Base-by-base conservation (phyloP, 306 rosid species). In the Trifolium repens region DNA sequence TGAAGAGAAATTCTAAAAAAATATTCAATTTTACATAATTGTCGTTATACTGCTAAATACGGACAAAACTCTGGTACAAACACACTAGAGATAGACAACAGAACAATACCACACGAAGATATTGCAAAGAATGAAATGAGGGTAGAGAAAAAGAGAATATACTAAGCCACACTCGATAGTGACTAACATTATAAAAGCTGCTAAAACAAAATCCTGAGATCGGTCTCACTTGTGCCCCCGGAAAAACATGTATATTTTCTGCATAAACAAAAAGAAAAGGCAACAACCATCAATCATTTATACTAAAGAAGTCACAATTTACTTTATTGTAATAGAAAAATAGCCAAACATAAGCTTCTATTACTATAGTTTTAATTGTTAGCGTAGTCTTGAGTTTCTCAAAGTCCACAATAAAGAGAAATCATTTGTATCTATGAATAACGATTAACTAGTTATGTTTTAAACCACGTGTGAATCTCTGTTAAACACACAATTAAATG, bases 241-340 rank as follows among this genome's bases (percentile, higher is more conserved):
- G 89, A 96, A 96, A 76, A 85, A 92, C 89, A 89, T 37, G 89
- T 96, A 96, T 66, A 87, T 73, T 96, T 90, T 96, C 99, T 96
- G 99, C 89, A 88, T 10, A 77, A 75, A 46, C 67, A 77, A 67
- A 67, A 71, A 39, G 12, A 67, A 66, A 52, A 70, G 46, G 46
- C 42, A 73, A 69, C 57, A 64, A 66, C 19, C 52, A 75, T 37
- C 32, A 62, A 19, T 46, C 50, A 73, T 30, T 42, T 22, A 58
- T 76, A 71, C 68, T 60, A 59, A 61, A 26, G 57, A 53, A 30
- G 10, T 35, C 14, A 13, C 15, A 49, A 44, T 57, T 10, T 52
- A 61, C 30, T 67, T 71, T 46, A 61, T 53, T 49, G 9, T 16
- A 3, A 13, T 15, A 66, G 39, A 69, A 37, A 35, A 55, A 52